Base-by-base conservation (phyloP, 2,329 filamentous ascomycete genomes). In the Aspergillus sp. region DNA sequence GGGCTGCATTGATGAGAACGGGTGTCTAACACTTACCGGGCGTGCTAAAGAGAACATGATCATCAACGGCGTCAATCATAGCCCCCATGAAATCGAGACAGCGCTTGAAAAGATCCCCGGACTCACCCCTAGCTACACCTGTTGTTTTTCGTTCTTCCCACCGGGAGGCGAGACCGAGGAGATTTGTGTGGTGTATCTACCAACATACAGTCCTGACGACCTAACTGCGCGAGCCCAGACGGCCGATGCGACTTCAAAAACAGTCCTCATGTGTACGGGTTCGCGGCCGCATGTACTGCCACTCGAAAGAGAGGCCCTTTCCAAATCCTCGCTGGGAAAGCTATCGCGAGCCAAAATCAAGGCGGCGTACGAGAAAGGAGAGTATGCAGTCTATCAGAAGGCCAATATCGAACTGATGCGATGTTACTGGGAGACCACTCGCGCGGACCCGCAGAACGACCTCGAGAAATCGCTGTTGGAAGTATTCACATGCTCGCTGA, bases 41-140 rank as follows among this genome's bases (percentile, higher is more conserved):
- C 42, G 56, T 17, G 36, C 53, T 9, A 77, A 78, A 53, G 77
- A 79, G n/a, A 54, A 64, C 4, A 69, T 80, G 35, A 77, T 71
- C 52, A 68, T 79, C 54, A 80, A 80, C 52, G 76, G 76, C 0
- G 63, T 78, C 47, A 80, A 79, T 20, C 64, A 71, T 35, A 55
- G 53, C 20, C 63, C 71, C 0, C 49, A 65, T 4, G 73, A 73
- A 10, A 59, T 81, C 4, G 70, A 79, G 40, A 47, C 53, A 1
- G 63, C 69, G 0, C 56, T 80, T 2, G 71, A 78, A 40, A 49
- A 69, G 16, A 53, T 60, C 10, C 41, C 49, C 14, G 58, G 58
- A 8, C 60, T 17, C 61, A 69, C 22, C 20, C 64, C 22, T 56
- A 61, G 57, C 0, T 74, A 59, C 56, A 68, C 62, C 0, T 65